Conservation (phyloP, 169 alveolate species). For the Plasmodium adleri region DNA sequence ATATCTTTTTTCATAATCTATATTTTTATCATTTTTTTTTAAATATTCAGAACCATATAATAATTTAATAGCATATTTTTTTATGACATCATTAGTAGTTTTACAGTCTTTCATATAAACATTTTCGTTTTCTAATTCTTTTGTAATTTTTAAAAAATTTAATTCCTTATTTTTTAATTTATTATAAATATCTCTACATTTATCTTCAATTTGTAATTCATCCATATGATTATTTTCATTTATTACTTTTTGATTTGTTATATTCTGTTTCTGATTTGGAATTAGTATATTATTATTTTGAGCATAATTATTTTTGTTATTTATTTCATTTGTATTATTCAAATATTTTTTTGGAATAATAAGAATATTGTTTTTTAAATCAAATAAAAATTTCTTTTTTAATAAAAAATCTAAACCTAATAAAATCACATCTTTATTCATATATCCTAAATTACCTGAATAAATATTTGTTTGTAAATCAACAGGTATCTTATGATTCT, state of each 20-base stretch:
- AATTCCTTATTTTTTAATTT: slow-evolving; percentile 37
- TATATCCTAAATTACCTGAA: slow-evolving; percentile 13
- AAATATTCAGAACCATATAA: slow-evolving; percentile 33
- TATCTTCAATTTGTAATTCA: not conserved
- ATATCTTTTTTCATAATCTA: slow-evolving; percentile 37
- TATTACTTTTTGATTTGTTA: no score
- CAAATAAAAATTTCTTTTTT: slow-evolving; percentile 36
- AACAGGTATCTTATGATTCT: not conserved
- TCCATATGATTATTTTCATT: slow-evolving; percentile 18
- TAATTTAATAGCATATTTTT: slow-evolving; percentile 46
- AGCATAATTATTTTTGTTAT: not conserved
- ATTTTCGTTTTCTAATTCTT: slow-evolving; percentile 44
- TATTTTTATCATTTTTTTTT: slow-evolving; percentile 8
- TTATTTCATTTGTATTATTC: not conserved
- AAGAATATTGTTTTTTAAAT: slow-evolving; percentile 19
- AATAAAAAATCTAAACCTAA: slow-evolving; percentile 53
- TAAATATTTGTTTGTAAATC: slow-evolving; percentile 6
- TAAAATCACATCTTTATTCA: slow-evolving; percentile 24
- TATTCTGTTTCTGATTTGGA: no score
- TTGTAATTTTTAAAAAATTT: slow-evolving; percentile 61
- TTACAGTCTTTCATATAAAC: slow-evolving; percentile 52
- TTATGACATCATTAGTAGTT: slow-evolving; percentile 70
- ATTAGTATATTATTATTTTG: no score
- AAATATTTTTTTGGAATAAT: slow-evolving; percentile 1
- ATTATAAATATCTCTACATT: slow-evolving; percentile 49